Percentiles rank a stretch among this genome's conserved stretches.
Conservation (phyloP, 306 rosid genomes). For the Sophora flavescens region DNA sequence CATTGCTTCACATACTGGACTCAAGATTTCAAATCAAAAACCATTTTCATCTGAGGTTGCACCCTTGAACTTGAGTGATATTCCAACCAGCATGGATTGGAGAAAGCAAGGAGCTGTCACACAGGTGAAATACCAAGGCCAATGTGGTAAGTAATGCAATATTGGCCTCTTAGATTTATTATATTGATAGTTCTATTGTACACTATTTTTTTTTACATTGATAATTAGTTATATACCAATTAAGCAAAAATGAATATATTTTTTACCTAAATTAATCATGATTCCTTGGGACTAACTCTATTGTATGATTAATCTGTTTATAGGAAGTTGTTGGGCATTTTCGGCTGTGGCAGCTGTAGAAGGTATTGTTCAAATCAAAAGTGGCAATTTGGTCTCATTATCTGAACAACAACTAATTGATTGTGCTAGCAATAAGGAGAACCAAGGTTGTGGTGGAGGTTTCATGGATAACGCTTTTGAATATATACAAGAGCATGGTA, state of each 20-base stretch:
- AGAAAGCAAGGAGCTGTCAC: constrained; percentile 16
- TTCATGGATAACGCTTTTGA: not conserved
- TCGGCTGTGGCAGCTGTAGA: constrained; percentile 42
- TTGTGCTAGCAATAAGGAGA: not conserved
- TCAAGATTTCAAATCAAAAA: too few relatives aligned
- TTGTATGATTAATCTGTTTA: too few relatives aligned
- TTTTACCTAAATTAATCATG: too few relatives aligned
- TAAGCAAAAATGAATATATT: too few relatives aligned
- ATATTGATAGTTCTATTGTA: too few relatives aligned
- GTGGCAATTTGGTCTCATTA: constrained; percentile 33
- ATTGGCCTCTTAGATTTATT: too few relatives aligned
- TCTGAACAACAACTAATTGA: constrained; percentile 54
- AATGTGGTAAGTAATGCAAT: not conserved
- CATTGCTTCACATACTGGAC: constrained; percentile 20
- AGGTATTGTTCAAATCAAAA: constrained; percentile 37
- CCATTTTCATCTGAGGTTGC: too few relatives aligned
- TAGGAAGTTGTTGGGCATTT: constrained; percentile 46
- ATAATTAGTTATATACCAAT: too few relatives aligned
- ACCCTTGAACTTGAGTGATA: not conserved
- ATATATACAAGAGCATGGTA: not conserved
- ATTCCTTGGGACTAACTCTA: not conserved
- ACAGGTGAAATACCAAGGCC: not conserved
- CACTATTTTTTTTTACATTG: not conserved
- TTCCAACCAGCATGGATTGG: not conserved
- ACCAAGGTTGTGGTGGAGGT: not conserved